Evolutionary conservation across 306 rosid genomes (phyloP), one percentile per base, ranked within the genome.

Genomic region (Mimosa bimucronata): DNA sequence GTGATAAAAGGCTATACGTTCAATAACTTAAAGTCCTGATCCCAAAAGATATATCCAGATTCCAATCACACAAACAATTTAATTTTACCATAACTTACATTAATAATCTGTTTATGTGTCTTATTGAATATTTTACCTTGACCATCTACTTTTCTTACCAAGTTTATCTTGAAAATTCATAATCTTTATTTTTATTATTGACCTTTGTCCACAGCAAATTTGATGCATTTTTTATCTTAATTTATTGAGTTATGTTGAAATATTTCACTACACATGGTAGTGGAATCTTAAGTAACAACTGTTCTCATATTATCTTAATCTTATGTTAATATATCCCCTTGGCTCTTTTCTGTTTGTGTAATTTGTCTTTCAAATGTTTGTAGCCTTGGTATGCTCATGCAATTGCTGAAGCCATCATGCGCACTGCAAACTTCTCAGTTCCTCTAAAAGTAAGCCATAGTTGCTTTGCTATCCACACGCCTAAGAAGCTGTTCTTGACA

Each of bases 351-450:
- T 65, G 42, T 77, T 79, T 21, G 65, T 38, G 60, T 60, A 60
- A 60, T 46, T 61, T 79, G 41, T 41, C 55, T 67, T 80, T 78
- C 2, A 10, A 9, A 67, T 28, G 14, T 73, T 85, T 81, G 80
- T 75, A 94, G 98, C 97, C 98, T 75, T 94, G 98, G 97, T 94
- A 94, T 88, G 97, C 98, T 30, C 98, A 90, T 83, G 98, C 98
- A 66, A 94, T 94, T 83, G 98, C 95, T 30, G 97, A 91, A 90
- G 88, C 98, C 87, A 94, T 94, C 84, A 85, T 92, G 98, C 98
- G 97, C 57, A 94, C 98, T 58, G 92, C 98, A 80, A 94, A 91
- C 76, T 92, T 94, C 83, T 94, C 98, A n/a, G 89, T 92, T 84
- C 98, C 98, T 46, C 86, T 94, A 30, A 94, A 90, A 88, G 97